phyloP scores from a whole-genome alignment of 1,284 basidiomycete species.

The Takashimella tepidaria region DNA sequence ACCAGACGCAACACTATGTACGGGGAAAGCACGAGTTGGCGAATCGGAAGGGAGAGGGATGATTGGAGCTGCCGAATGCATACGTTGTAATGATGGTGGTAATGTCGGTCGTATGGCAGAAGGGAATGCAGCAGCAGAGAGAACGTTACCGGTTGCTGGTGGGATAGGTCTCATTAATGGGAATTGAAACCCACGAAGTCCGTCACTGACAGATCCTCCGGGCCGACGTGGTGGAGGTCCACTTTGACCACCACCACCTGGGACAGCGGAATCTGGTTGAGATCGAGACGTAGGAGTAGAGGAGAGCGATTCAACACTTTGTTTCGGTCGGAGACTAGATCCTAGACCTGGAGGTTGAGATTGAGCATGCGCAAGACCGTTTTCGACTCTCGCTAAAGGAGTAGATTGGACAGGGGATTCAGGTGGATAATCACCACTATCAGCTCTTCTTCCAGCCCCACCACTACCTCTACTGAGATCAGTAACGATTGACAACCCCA shows the following conservation, averaged over 20 bases:
- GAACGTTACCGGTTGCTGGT: constrained; percentile 1
- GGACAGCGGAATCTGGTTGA: constrained; percentile 10
- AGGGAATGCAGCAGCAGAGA: constrained; percentile 2
- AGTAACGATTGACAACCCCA: neutral
- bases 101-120: constrained; percentile 1
- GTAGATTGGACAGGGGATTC: neutral
- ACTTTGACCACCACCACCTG: constrained; percentile 7
- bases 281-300: constrained; percentile 26
- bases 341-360: constrained; percentile 1
- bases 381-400: neutral
- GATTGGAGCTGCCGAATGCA: constrained; percentile 24
- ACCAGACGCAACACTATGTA: constrained; percentile 5
- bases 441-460: neutral
- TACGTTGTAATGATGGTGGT: constrained; percentile 19
- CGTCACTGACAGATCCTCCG: constrained; percentile 30
- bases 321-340: constrained; percentile 12
- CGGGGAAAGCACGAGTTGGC: constrained; percentile 2
- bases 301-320: constrained; percentile 28
- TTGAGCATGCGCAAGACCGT: neutral
- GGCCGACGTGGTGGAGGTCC: constrained; percentile 19
- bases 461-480: neutral
- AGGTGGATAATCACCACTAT: neutral
- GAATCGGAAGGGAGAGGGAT: constrained; percentile 7
- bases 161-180: constrained; percentile 24
- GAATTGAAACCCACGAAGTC: constrained; percentile 43